Base-by-base conservation (phyloP, 805 yeast genomes). In the Saccharomycopsis sp. region DNA sequence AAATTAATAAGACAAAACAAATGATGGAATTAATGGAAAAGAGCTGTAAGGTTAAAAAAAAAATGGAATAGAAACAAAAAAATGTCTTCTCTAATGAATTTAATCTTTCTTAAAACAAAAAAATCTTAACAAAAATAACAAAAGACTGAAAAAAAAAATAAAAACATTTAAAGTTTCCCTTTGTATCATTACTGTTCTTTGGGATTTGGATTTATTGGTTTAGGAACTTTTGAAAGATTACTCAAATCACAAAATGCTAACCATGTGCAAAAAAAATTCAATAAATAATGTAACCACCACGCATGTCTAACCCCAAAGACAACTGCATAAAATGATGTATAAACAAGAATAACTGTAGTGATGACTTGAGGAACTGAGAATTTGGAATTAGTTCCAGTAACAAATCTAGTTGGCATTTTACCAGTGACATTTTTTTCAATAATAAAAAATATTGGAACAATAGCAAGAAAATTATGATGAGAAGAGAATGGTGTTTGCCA, bases 401-500 rank as follows among this genome's bases (percentile, higher is more conserved):
- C 21, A 18, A 20, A 31, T 33, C 39, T 28, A 31, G 42, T 28
- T 27, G 40, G 38, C 30, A 45, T 30, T 38, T 58, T 59, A 3
- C 74, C 72, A n/a, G 68, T 59, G 23, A 64, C 66, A 51, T 79
- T 69, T 35, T 66, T 59, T 49, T 75, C 79, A 33, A 73, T 70
- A 30, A 83, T 53, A 8, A 77, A 45, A 6, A 86, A 65, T 2
- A 82, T 74, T 0, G 96, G 95, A 12, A 79, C 60, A 19, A 87
- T 72, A 0, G 95, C 81, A 39, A 87, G 57, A 31, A 83, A 63
- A 53, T 85, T 87, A 56, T 88, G 95, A 56, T 86, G 94, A 0
- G 95, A 80, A 4, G 83, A 73, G 53, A 86, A 86, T 14, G 94
- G 87, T 0, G 92, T 82, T 41, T 68, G 71, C 94, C 95, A 84